These are phyloP conservation scores for Leccinum variabile DNA, from an alignment of 1,284 basidiomycete species.

Conservation along the genomic window DNA sequence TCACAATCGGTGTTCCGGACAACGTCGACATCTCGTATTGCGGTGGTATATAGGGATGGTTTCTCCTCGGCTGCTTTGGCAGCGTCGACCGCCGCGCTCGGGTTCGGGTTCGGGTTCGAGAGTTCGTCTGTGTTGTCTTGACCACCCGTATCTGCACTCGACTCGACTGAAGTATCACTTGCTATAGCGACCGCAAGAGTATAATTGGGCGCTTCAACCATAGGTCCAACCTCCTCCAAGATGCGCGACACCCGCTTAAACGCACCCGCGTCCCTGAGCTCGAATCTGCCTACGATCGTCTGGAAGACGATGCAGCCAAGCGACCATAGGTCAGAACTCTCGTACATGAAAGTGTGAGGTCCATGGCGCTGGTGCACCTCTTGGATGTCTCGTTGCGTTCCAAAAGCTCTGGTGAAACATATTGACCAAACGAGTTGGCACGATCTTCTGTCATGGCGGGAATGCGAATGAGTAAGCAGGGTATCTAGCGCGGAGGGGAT, in stretches of 20 bases:
- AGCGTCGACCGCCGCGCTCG: constrained; percentile 4
- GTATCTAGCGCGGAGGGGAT: background rate
- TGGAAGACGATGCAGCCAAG: constrained; percentile 96
- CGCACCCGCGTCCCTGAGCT: constrained; percentile 1
- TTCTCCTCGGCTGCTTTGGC: constrained; percentile 14
- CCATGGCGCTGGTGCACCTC: constrained; percentile 43
- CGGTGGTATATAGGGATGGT: background rate
- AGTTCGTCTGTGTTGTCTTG: background rate
- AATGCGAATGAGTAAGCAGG: constrained; percentile 9
- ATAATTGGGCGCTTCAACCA: constrained; percentile 38
- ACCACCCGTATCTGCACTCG: background rate
- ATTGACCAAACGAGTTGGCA: constrained; percentile 89
- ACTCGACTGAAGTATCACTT: background rate
- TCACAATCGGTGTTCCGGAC: constrained; percentile 23
- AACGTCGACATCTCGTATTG: constrained; percentile 5
- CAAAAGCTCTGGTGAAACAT: constrained; percentile 91
- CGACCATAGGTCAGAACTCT: constrained; percentile 93
- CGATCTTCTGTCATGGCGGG: constrained; percentile 41
- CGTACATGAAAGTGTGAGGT: constrained; percentile 3
- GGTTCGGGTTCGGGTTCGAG: background rate
- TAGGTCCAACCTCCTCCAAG: constrained; percentile 36
- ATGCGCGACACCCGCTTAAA: constrained; percentile 25
- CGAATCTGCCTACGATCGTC: constrained; percentile 91
- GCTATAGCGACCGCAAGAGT: constrained; percentile 13
- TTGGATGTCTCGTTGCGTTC: constrained; percentile 72